A percentile compares a stretch with the other conserved stretches of the same genome.
phyloP scores from a whole-genome alignment of 2,329 filamentous ascomycete species.

The Atkinsonella hypoxylon region DNA sequence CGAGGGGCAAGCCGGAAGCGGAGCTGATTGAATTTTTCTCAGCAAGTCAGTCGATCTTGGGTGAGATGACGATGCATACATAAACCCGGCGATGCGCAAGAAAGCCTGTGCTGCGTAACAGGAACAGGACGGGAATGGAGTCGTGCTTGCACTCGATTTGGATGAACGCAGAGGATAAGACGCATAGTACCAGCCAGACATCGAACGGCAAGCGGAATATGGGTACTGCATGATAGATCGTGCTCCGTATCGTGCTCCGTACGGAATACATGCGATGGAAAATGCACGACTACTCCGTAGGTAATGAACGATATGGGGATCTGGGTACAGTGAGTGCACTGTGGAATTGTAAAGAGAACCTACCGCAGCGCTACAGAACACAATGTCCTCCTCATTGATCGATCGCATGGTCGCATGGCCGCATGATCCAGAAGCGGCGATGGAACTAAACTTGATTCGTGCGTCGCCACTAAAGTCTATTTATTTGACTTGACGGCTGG shows the following conservation, averaged over 20 bases:
- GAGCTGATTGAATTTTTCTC: not conserved
- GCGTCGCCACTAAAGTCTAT: not conserved
- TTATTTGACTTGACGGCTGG: not conserved
- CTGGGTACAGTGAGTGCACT: too few species aligned
- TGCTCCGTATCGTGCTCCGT: too few species aligned
- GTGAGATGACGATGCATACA: not conserved
- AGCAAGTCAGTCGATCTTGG: not conserved
- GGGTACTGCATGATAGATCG: not conserved
- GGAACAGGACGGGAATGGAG: not conserved
- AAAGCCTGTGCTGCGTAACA: too few species aligned
- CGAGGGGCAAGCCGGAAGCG: not conserved
- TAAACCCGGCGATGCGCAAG: too few species aligned
- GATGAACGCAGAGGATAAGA: not conserved
- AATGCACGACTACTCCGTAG: too few species aligned
- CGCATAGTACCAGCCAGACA: too few species aligned
- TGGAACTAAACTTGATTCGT: not conserved
- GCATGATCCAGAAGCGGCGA: not conserved
- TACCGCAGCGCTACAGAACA: too few species aligned
- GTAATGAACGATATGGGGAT: too few species aligned
- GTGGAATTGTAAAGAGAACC: too few species aligned
- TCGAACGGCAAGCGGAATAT: too few species aligned
- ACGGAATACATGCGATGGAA: too few species aligned
- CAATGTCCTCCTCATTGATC: too few species aligned
- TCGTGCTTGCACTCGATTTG: not conserved
- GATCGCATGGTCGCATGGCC: not conserved